These are phyloP conservation scores for Casuarina equisetifolia DNA, from an alignment of 306 rosid genomes.

Conservation along the genomic window DNA sequence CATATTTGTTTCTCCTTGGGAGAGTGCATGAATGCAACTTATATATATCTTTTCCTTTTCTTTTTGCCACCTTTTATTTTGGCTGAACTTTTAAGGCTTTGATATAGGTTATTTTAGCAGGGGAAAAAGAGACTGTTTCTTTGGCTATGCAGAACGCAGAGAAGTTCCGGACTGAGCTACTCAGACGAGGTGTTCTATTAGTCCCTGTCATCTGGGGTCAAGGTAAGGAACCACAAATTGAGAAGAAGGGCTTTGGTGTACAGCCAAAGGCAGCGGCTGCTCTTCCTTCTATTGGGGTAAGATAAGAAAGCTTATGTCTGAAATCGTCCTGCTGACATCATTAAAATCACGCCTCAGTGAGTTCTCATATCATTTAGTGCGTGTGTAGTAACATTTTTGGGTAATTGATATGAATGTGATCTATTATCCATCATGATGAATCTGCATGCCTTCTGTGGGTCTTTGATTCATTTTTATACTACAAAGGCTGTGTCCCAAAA, in stretches of 20 bases:
- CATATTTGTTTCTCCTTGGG: not conserved
- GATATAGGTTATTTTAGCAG: conserved; percentile 91
- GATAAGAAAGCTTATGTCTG: not conserved
- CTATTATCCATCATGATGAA: not conserved
- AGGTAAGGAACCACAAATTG: conserved; percentile 56
- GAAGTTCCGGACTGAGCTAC: conserved; percentile 78
- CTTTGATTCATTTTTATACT: not conserved
- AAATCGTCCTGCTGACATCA: not conserved
- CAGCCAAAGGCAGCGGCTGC: conserved; percentile 56
- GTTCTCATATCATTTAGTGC: conserved; percentile 3
- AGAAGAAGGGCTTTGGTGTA: conserved; percentile 87
- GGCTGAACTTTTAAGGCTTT: conserved; percentile 31
- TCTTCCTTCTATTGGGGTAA: conserved; percentile 97
- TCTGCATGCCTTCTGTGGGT: not conserved
- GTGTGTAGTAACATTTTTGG: not conserved
- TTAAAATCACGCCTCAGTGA: not conserved
- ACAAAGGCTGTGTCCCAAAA: not conserved
- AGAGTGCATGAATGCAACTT: not conserved
- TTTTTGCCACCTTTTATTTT: not conserved
- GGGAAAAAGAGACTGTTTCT: conserved; percentile 74
- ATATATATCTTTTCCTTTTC: not conserved
- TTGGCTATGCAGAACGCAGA: conserved; percentile 70
- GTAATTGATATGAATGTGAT: not conserved
- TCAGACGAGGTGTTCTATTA: conserved; percentile 76
- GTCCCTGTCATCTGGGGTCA: conserved; percentile 87